phyloP scores from a whole-genome alignment of 2,329 filamentous ascomycete species.

The Paecilomyces fulvus region DNA sequence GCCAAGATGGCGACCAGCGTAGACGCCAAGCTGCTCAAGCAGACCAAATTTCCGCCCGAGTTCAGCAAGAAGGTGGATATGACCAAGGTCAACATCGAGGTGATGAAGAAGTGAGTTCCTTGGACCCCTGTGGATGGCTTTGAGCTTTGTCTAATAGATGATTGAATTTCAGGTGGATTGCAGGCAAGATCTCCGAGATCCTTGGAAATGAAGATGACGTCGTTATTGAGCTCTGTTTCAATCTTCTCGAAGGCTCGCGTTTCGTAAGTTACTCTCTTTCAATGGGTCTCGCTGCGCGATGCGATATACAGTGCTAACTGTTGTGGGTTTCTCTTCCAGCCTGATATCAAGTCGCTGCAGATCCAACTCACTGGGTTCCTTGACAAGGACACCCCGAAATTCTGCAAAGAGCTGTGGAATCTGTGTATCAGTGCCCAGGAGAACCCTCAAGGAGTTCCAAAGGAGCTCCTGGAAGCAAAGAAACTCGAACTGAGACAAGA shows the following conservation, averaged over 20 bases:
- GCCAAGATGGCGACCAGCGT: slow-evolving; percentile 67
- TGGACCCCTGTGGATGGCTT: slow-evolving; percentile 6
- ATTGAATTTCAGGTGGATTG: slow-evolving; percentile 69
- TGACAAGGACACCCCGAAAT: slow-evolving; percentile 78
- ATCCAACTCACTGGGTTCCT: slow-evolving; percentile 93
- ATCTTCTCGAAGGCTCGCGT: slow-evolving; percentile 62
- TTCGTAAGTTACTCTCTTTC: slow-evolving; percentile 50
- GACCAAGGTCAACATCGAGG: slow-evolving; percentile 90
- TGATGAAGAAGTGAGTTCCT: slow-evolving; percentile 81
- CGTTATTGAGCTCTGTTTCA: slow-evolving; percentile 74
- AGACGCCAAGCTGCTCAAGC: slow-evolving; percentile 80
- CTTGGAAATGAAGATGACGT: slow-evolving; percentile 93
- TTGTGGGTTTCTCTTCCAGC: slow-evolving; percentile 45
- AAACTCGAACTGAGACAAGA: slow-evolving; percentile 91
- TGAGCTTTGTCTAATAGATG: slow-evolving; percentile 3
- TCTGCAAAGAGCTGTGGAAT: slow-evolving; percentile 92
- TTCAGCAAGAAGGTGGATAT: slow-evolving; percentile 96
- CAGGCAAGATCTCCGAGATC: slow-evolving; percentile 75
- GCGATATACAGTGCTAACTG: slow-evolving; percentile 13
- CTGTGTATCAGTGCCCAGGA: slow-evolving; percentile 82
- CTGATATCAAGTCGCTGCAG: slow-evolving; percentile 90
- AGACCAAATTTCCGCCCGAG: slow-evolving; percentile 87
- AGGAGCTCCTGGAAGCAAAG: slow-evolving; percentile 91
- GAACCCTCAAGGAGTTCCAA: slow-evolving; percentile 83
- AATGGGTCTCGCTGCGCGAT: slow-evolving; percentile 1